Percentiles rank a stretch among this genome's conserved stretches.
Evolutionary conservation across 2,329 filamentous ascomycete species (phyloP).

Genomic region (Curvularia sp.): DNA sequence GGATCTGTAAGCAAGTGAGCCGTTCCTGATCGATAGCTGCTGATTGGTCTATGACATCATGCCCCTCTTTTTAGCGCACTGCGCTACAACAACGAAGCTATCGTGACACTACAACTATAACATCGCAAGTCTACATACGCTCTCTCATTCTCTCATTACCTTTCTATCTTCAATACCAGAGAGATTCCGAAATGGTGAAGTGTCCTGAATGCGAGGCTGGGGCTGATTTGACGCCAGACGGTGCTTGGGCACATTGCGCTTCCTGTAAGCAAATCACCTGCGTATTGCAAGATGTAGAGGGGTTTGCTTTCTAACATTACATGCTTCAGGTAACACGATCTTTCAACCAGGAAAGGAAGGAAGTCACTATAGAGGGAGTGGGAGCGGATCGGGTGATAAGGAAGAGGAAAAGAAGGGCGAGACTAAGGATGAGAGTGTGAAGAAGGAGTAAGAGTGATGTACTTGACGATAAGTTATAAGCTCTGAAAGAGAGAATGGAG

Average conservation of each 20-base stretch:
- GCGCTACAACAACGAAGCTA: conserved; percentile 3
- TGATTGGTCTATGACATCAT: conserved; percentile 22
- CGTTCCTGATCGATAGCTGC: background rate
- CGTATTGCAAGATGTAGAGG: background rate
- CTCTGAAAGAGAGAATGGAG: background rate
- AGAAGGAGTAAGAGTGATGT: conserved; percentile 7
- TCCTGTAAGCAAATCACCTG: conserved; percentile 28
- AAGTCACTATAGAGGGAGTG: conserved; percentile 32
- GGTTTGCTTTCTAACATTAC: background rate
- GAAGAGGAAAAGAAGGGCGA: conserved; percentile 31
- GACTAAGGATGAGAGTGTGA: conserved; percentile 17
- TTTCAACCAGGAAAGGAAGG: conserved; percentile 42
- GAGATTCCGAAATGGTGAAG: conserved; percentile 25
- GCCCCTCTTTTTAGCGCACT: conserved; percentile 20
- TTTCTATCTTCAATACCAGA: background rate
- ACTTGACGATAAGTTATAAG: background rate
- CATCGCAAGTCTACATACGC: background rate
- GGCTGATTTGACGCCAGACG: conserved; percentile 41
- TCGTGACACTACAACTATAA: background rate
- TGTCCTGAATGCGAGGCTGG: conserved; percentile 40
- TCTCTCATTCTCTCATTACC: background rate
- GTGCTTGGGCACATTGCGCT: conserved; percentile 39
- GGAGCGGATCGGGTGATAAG: conserved; percentile 36
- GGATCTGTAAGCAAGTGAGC: background rate
- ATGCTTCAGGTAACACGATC: conserved; percentile 31